Conservation (phyloP, 2,329 filamentous ascomycete species). For the Hymenoscyphus occultus region DNA sequence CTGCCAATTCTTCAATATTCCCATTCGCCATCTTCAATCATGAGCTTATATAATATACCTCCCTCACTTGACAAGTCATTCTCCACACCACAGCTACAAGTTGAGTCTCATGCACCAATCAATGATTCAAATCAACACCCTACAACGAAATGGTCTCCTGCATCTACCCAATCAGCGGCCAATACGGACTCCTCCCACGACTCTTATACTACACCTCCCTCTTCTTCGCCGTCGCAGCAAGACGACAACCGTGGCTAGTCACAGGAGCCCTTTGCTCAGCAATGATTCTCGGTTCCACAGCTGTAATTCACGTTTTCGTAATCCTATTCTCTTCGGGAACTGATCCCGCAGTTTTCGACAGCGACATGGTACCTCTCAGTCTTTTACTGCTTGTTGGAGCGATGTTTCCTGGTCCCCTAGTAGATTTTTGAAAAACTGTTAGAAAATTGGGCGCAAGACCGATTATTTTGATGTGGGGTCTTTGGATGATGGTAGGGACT, state of each 20-base stretch:
- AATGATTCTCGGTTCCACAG: neutral
- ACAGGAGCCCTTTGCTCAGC: neutral
- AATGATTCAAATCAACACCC: neutral
- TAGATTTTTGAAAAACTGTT: neutral
- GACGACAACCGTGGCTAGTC: neutral
- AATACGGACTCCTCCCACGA: neutral
- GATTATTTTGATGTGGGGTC: neutral
- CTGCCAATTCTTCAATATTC: no score
- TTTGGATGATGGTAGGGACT: neutral
- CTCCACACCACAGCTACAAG: neutral
- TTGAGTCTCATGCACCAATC: neutral
- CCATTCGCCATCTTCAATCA: no score
- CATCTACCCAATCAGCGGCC: neutral
- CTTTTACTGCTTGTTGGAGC: neutral
- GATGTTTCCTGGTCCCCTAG: neutral
- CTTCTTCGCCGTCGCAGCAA: neutral
- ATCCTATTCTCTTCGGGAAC: neutral
- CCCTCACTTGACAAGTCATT: no score
- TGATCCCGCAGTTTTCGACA: neutral
- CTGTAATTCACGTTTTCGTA: neutral
- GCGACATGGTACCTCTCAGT: neutral
- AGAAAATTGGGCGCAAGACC: neutral
- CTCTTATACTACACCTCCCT: neutral
- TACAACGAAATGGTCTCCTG: neutral
- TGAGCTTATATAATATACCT: no score